Evolutionary conservation across 2,329 filamentous ascomycete genomes (phyloP).

Genomic region (Ophiostoma fasciatum): DNA sequence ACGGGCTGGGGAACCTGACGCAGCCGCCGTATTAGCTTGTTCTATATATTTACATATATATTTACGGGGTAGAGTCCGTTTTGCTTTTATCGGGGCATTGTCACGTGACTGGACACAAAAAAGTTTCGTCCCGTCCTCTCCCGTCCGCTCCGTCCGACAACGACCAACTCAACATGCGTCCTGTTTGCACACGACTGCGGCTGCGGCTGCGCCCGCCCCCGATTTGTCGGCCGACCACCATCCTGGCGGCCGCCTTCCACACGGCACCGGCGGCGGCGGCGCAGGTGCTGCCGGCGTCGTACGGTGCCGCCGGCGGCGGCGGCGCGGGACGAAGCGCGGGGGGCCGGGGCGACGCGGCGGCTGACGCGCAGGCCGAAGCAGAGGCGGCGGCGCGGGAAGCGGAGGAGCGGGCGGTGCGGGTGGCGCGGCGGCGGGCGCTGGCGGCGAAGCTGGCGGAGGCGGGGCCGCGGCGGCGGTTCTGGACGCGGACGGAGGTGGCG

Average conservation of each 20-base stretch:
- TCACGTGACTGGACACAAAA: no score
- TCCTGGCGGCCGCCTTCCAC: background rate
- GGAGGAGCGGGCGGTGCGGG: constrained; percentile 19
- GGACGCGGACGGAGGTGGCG: constrained; percentile 66
- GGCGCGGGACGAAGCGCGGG: no score
- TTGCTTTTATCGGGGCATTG: background rate
- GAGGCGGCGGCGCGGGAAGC: constrained; percentile 20
- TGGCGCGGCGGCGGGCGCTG: constrained; percentile 37
- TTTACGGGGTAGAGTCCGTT: no score
- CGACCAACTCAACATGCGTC: no score
- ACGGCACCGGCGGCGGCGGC: background rate
- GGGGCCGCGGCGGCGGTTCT: constrained; percentile 45
- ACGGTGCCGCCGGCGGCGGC: background rate
- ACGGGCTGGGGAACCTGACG: constrained; percentile 29
- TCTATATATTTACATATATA: background rate
- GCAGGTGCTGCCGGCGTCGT: background rate
- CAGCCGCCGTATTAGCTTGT: constrained; percentile 31
- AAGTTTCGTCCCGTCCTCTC: no score
- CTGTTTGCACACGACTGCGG: no score
- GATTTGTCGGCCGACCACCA: background rate
- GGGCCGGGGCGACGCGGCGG: no score
- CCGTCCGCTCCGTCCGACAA: no score
- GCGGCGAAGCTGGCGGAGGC: constrained; percentile 24
- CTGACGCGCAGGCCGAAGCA: background rate
- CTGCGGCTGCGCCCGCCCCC: no score